These are phyloP conservation scores for Eurotiales sp. DNA, from an alignment of 2,329 filamentous ascomycete genomes.

Conservation along the genomic window DNA sequence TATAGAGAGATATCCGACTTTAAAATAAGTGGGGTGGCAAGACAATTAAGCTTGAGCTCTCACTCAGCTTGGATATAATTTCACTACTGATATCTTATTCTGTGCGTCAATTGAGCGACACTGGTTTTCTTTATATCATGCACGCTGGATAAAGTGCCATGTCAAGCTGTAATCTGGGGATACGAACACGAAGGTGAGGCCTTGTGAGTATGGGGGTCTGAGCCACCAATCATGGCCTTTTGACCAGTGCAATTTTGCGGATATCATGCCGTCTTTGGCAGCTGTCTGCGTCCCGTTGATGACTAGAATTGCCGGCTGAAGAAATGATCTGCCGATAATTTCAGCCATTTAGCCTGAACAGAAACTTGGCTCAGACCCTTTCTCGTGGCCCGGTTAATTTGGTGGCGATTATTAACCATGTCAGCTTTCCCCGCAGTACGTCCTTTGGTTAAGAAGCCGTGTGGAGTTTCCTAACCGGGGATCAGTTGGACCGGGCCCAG, in stretches of 20 bases:
- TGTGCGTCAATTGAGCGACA: background rate
- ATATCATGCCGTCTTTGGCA: background rate
- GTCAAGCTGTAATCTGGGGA: background rate
- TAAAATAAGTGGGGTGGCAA: too few relatives aligned
- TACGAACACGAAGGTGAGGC: too few relatives aligned
- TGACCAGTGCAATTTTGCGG: background rate
- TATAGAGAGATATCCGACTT: too few relatives aligned
- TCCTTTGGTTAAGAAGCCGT: too few relatives aligned
- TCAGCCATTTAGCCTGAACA: conserved; percentile 5
- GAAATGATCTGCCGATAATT: background rate
- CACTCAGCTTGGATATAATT: too few relatives aligned
- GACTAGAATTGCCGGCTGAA: background rate
- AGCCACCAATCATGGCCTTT: background rate
- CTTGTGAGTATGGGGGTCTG: background rate
- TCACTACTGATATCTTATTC: background rate
- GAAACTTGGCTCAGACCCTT: too few relatives aligned
- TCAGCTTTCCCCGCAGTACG: too few relatives aligned
- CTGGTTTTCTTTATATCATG: background rate
- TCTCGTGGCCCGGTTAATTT: too few relatives aligned
- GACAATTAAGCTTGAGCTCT: too few relatives aligned
- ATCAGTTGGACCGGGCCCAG: too few relatives aligned
- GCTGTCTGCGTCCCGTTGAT: background rate
- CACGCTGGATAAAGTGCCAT: background rate
- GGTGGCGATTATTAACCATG: too few relatives aligned
- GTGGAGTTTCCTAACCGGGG: too few relatives aligned